A percentile compares a stretch with the other conserved stretches of the same genome.
Conservation (phyloP, 1,284 basidiomycete species). For the Ustilago bromivora region DNA sequence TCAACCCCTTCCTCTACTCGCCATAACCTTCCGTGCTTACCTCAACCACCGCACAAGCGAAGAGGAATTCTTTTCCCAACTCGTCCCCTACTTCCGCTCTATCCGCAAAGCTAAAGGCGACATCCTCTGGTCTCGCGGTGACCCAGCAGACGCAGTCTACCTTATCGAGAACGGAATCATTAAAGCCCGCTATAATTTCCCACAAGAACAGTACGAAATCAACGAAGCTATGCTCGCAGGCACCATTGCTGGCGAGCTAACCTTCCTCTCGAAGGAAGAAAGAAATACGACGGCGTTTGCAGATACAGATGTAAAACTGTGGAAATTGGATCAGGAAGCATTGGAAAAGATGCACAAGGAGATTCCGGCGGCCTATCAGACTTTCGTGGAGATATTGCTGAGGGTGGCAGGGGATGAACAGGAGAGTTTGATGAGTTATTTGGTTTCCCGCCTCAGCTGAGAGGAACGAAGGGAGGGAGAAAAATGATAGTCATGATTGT, state of each 20-base stretch:
- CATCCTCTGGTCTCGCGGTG: slow-evolving; percentile 80
- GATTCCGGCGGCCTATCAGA: slow-evolving; percentile 32
- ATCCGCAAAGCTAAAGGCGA: slow-evolving; percentile 75
- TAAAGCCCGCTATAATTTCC: slow-evolving; percentile 66
- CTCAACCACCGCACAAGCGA: slow-evolving; percentile 19
- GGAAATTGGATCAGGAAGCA: slow-evolving; percentile 52
- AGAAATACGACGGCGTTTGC: slow-evolving; percentile 65
- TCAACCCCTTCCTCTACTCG: slow-evolving; percentile 56
- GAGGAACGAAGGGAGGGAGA: background rate
- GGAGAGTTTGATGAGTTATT: slow-evolving; percentile 65
- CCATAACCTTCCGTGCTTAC: slow-evolving; percentile 61
- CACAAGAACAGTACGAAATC: slow-evolving; percentile 67
- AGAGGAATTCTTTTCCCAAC: slow-evolving; percentile 69
- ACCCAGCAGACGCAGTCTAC: slow-evolving; percentile 75
- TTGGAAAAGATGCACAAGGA: slow-evolving; percentile 48
- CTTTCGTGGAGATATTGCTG: slow-evolving; percentile 60
- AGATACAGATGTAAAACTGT: slow-evolving; percentile 62
- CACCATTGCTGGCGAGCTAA: slow-evolving; percentile 67
- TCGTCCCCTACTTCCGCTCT: slow-evolving; percentile 81
- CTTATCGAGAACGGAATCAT: slow-evolving; percentile 68
- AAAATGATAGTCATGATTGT: background rate
- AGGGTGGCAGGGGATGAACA: slow-evolving; percentile 66
- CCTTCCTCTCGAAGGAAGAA: slow-evolving; percentile 58
- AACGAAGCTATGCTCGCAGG: slow-evolving; percentile 69
- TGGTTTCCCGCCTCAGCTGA: slow-evolving; percentile 64